Base-by-base conservation (phyloP, 768 basidiomycete genomes). In the Termitomyces bulborhizus region DNA sequence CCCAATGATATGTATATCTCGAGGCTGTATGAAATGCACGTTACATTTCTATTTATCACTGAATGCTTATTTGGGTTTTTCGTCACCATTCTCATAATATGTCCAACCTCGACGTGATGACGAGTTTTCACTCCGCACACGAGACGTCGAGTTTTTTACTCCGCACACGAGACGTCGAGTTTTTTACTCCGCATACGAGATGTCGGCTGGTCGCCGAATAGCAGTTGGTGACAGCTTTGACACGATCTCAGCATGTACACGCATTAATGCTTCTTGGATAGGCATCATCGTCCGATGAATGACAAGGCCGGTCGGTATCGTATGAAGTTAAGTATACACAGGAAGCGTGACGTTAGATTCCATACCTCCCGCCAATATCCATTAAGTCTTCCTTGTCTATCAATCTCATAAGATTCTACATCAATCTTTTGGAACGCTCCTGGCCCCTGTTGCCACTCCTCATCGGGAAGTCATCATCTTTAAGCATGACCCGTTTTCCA, bases 381-480 rank as follows among this genome's bases (percentile, higher is more conserved):
- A 76, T 67, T 46, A 73, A 77, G 6, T 24, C 68, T 73, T 37
- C 70, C 75, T 54, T 66, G 68, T 46, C 67, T 58, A 21, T 63
- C 60, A 3, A 60, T n/a, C 55, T 43, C 70, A 61, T 43, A 76
- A 58, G 27, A 64, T 61, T 15, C 21, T 60, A 60, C 69, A 75
- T 69, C 43, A 71, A 71, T 34, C 56, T 62, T 5, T 62, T 57
- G 7, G 3, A 76, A 41, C 0, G 68, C 71, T 65, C 47, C 67
- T 68, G 70, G 24, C 73, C 72, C 18, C 46, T 48, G 60, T 69
- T 67, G 6, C 67, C 66, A 15, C 66, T 70, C 31, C 74, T 76
- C 18, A 76, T 43, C 0, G 75, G 74, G 45, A 76, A 76, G 57
- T 77, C 74, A 57, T 77, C 75, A 51, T 76, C 75, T 29, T 73